These are phyloP conservation scores for Bryoerythrophyllum caledonicum DNA, from an alignment of 225 moss, liverwort and hornwort species.

Conservation along the genomic window DNA sequence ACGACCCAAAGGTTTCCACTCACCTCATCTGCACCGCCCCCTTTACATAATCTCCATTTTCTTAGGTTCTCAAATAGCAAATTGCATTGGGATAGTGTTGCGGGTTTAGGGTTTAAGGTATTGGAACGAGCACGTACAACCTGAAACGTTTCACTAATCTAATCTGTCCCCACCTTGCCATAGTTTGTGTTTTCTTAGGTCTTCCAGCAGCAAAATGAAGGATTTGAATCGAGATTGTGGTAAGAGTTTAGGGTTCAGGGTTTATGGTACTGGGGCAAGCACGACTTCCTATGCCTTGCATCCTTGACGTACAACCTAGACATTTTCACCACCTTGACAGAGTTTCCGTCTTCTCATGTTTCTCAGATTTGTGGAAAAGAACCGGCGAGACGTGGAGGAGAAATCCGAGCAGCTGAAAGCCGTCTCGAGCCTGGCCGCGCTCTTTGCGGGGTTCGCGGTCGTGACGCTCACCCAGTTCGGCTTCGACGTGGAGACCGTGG, in stretches of 20 bases:
- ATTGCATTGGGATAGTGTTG: no score
- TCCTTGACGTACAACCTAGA: no score
- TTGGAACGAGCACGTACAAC: no score
- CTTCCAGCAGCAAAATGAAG: background rate
- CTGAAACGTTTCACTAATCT: no score
- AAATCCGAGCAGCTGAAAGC: conserved; percentile 63
- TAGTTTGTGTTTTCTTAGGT: background rate
- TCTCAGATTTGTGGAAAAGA: conserved; percentile 61
- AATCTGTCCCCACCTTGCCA: no score
- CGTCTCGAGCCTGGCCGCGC: conserved; percentile 49
- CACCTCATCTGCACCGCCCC: no score
- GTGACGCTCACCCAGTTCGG: conserved; percentile 56
- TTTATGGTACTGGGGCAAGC: background rate
- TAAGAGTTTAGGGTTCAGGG: background rate
- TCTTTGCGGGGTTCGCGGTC: conserved; percentile 61
- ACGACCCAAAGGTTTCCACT: no score
- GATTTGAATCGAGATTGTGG: no score
- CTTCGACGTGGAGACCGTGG: conserved; percentile 35
- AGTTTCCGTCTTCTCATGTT: background rate
- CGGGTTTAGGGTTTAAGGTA: no score
- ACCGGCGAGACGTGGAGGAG: conserved; percentile 62
- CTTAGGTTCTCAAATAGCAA: no score
- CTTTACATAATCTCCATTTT: no score
- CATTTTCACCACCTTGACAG: background rate
- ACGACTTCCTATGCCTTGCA: background rate